Evolutionary conservation across 2,329 filamentous ascomycete species (phyloP), one percentile per base, ranked within the genome.

Genomic region (Cordyceps javanica): DNA sequence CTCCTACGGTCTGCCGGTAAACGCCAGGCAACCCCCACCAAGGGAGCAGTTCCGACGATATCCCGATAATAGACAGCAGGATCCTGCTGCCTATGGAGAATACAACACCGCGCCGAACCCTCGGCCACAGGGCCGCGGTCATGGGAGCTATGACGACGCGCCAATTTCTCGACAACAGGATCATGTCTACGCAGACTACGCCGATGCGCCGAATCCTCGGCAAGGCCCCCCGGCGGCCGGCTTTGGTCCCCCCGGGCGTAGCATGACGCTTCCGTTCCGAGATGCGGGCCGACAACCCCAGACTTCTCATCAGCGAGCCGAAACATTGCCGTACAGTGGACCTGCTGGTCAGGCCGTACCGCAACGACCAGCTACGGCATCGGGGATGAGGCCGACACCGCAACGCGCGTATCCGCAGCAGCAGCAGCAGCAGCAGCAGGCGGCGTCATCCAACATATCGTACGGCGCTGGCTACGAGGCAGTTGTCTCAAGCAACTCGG

Each of bases 261-360:
- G 82, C 58, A 82, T 80, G 77, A 87, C 84, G 5, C 82, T 85
- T 80, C 82, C 83, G 2, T 68, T 74, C 3, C 76, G 80, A 57
- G 74, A 78, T 11, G 68, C 70, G 19, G 70, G 73, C 62, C 70
- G 74, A 34, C 73, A 68, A 25, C 66, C 68, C 62, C 64, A 63
- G n/a, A 21, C 42, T 13, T 66, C 67, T 9, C 67, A 66, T 23
- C 72, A 70, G 39, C 72, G 75, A 30, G 69, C 69, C 58, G 79
- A 76, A 42, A 77, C 74, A 48, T 75, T 73, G 42, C 75, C 79
- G 2, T 78, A 77, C 50, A 76, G 75, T 62, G 75, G 73, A 8
- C 71, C 73, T 48, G 67, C 69, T 60, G 77, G 75, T 19, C 74
- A 75, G 46, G 75, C 72, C 48, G 70, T 76, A 60, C 78, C 77